These are phyloP conservation scores for Ceratocystis albifundus DNA, from an alignment of 2,329 filamentous ascomycete genomes.

Conservation along the genomic window DNA sequence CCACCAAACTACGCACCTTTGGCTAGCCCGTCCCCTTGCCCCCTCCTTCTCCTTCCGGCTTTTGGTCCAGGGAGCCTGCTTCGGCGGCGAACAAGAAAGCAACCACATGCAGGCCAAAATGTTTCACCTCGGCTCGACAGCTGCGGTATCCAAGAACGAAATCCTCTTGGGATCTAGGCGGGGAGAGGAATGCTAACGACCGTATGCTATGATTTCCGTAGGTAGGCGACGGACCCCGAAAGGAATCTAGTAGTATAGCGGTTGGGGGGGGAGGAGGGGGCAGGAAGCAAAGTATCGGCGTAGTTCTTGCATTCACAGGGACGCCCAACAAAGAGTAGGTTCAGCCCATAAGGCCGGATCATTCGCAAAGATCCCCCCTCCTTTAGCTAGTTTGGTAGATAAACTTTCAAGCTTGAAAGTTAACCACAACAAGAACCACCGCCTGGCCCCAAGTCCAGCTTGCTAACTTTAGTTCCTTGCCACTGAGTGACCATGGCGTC, in stretches of 20 bases:
- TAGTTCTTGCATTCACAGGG: neutral
- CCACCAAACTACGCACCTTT: no score
- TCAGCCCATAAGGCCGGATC: neutral
- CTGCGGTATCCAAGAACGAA: neutral
- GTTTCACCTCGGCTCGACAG: slow-evolving; percentile 1
- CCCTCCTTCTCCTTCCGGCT: neutral
- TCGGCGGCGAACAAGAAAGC: neutral
- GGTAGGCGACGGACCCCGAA: neutral
- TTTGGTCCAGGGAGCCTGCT: neutral
- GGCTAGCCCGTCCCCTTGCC: neutral
- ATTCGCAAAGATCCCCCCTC: neutral
- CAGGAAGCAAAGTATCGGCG: neutral
- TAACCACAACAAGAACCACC: neutral
- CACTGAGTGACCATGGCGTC: neutral
- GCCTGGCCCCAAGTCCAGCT: neutral
- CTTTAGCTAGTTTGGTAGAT: neutral
- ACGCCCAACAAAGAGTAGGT: neutral
- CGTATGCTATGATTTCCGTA: neutral
- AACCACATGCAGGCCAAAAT: neutral
- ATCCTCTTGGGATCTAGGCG: neutral
- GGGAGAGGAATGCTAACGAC: neutral
- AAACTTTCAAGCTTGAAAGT: neutral
- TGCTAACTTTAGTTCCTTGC: neutral
- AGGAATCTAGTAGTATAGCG: no score
- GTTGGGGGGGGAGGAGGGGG: no score